Evolutionary conservation across 1,139 yeast genomes (phyloP), one percentile per base, ranked within the genome.

Genomic region (Hyphopichia burtonii): DNA sequence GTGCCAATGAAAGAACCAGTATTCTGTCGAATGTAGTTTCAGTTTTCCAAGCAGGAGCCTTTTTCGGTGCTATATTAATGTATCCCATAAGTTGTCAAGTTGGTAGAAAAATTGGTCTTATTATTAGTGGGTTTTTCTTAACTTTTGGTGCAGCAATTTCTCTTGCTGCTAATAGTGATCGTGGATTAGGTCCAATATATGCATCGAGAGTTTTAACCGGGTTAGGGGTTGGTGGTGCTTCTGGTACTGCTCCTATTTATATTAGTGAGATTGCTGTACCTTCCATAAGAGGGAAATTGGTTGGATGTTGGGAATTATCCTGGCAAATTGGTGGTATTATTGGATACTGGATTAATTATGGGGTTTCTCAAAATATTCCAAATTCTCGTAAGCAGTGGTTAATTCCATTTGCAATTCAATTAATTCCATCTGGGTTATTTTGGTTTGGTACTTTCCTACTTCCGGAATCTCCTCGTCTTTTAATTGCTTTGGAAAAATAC

Each of bases 311-410:
- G 61, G 82, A 77, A 52, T 65, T 76, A 41, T 65, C 76, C 19
- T 74, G 80, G 66, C 75, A 74, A 45, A 63, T 74, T 40, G 82
- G 82, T 44, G 78, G 72, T 23, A 57, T 74, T 42, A 65, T 69
- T 43, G 78, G 74, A 44, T 74, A 61, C 50, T 71, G 61, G 67
- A 63, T 64, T 36, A 61, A 61, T 49, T 71, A 63, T 51, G 80
- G 78, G 41, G 63, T 65, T 2, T 55, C 58, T 27, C 60, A 52
- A 40, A 47, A 48, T 28, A 48, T 61, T 12, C 56, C 59, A 2
- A 14, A 38, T 12, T 39, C 52, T 14, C 44, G 53, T 25, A 54
- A 50, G 36, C 72, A 66, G 45, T 68, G 72, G 74, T 41, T 58
- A 34, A 63, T 65, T 27, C 73, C 74, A 3, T 62, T 67, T 44